phyloP scores from a whole-genome alignment of 1,284 basidiomycete genomes.

The Cutaneotrichosporon spelunceum region DNA sequence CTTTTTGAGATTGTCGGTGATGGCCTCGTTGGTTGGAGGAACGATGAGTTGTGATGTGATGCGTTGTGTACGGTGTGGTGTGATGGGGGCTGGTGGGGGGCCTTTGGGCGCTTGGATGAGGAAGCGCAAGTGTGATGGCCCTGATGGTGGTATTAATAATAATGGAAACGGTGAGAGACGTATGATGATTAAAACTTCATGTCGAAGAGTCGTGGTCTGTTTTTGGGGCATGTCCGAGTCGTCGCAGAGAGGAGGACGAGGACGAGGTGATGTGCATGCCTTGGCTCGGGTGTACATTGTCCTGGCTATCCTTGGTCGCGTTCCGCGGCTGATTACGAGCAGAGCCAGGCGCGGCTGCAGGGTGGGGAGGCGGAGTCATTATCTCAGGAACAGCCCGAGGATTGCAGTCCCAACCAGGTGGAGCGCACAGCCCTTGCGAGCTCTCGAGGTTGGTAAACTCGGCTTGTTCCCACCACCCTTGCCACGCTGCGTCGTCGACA shows the following conservation, averaged over 20 bases:
- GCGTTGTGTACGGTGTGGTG: neutral
- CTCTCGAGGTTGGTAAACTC: neutral
- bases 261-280: neutral
- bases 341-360: neutral
- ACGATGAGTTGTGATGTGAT: too few relatives aligned
- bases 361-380: conserved; percentile 1
- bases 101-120: too few relatives aligned
- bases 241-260: too few relatives aligned
- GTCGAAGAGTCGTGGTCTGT: neutral
- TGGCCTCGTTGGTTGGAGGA: too few relatives aligned
- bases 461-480: neutral
- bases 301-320: neutral
- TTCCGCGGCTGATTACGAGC: neutral
- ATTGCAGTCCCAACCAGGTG: neutral
- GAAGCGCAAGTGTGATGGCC: neutral
- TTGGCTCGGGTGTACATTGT: neutral
- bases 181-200: neutral
- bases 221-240: neutral
- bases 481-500: too few relatives aligned
- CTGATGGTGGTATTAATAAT: neutral
- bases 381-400: conserved; percentile 10
- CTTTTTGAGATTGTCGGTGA: too few relatives aligned
- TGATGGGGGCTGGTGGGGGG: neutral
- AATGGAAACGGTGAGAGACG: neutral
- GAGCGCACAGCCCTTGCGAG: neutral